Percentiles rank a stretch among this genome's conserved stretches.
These are phyloP conservation scores for Colletotrichum agaves DNA, from an alignment of 2,329 filamentous ascomycete genomes.

Conservation along the genomic window DNA sequence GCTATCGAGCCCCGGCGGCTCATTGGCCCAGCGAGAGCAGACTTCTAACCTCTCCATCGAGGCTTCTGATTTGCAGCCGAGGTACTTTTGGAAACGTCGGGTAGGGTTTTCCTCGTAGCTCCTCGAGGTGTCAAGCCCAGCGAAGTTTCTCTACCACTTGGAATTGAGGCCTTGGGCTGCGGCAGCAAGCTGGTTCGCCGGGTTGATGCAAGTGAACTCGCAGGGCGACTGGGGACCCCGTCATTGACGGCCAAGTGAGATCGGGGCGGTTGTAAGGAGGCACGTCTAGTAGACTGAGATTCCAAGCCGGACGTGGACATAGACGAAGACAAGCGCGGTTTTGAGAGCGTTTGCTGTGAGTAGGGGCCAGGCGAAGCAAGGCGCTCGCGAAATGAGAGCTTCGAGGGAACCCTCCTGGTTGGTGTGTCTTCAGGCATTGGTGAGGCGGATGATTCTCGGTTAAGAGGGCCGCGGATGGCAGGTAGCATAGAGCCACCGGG, in stretches of 20 bases:
- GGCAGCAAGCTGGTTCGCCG: conserved; percentile 67
- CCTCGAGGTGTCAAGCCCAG: conserved; percentile 57
- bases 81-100: conserved; percentile 43
- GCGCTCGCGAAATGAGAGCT: conserved; percentile 66
- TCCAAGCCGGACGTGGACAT: conserved; percentile 55
- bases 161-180: conserved; percentile 51
- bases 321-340: conserved; percentile 56
- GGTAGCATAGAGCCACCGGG: conserved; percentile 59
- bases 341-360: conserved; percentile 56
- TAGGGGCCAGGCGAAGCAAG: conserved; percentile 61
- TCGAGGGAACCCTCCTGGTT: conserved; percentile 54
- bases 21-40: conserved; percentile 9
- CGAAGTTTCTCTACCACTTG: conserved; percentile 59
- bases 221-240: conserved; percentile 56
- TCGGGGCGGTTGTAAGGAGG: conserved; percentile 63
- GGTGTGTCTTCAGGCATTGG: conserved; percentile 59
- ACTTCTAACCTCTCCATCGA: conserved; percentile 57
- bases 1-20: neutral
- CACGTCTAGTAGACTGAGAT: conserved; percentile 54
- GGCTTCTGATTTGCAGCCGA: conserved; percentile 53
- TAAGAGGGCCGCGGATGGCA: conserved; percentile 58
- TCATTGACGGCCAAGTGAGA: conserved; percentile 45
- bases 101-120: conserved; percentile 53
- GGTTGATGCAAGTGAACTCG: conserved; percentile 64
- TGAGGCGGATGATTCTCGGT: conserved; percentile 59